A percentile compares a stretch with the other conserved stretches of the same genome.
Evolutionary conservation across 805 yeast species (phyloP).

Genomic region (Brettanomyces nanus): DNA sequence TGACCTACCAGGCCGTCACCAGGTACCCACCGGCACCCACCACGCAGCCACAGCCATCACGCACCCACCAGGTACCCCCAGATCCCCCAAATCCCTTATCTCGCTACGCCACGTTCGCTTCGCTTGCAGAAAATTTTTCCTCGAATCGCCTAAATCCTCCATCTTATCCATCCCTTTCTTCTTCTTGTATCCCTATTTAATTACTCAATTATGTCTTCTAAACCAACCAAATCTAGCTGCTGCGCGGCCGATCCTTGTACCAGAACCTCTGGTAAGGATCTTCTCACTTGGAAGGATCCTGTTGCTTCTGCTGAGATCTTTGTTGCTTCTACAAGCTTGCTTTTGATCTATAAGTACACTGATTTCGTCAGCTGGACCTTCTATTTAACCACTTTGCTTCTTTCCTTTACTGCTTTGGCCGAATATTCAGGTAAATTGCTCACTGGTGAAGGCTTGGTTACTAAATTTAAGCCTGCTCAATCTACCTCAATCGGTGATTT

Average conservation of each 20-base stretch:
- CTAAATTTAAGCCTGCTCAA: conserved; percentile 62
- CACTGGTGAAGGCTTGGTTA: conserved; percentile 74
- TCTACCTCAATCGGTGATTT: conserved; percentile 23
- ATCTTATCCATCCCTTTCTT: too few relatives aligned
- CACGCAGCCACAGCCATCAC: too few relatives aligned
- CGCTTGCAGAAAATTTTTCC: too few relatives aligned
- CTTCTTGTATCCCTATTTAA: too few relatives aligned
- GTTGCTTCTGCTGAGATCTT: conserved; percentile 68
- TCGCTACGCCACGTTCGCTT: too few relatives aligned
- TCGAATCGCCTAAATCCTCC: too few relatives aligned
- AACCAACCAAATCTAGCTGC: background rate
- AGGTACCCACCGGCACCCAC: too few relatives aligned
- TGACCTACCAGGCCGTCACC: too few relatives aligned
- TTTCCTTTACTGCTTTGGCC: conserved; percentile 56
- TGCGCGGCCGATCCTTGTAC: background rate
- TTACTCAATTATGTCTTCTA: conserved; percentile 3
- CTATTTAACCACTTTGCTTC: conserved; percentile 49
- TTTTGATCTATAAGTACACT: conserved; percentile 53
- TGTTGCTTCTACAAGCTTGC: conserved; percentile 48
- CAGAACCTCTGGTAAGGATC: conserved; percentile 7
- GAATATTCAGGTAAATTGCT: conserved; percentile 69
- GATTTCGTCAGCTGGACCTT: conserved; percentile 55
- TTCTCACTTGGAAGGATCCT: conserved; percentile 74
- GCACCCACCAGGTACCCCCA: too few relatives aligned
- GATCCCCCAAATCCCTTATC: too few relatives aligned